Conservation (phyloP, 1,284 basidiomycete genomes). For the Irpex rosettiformis region DNA sequence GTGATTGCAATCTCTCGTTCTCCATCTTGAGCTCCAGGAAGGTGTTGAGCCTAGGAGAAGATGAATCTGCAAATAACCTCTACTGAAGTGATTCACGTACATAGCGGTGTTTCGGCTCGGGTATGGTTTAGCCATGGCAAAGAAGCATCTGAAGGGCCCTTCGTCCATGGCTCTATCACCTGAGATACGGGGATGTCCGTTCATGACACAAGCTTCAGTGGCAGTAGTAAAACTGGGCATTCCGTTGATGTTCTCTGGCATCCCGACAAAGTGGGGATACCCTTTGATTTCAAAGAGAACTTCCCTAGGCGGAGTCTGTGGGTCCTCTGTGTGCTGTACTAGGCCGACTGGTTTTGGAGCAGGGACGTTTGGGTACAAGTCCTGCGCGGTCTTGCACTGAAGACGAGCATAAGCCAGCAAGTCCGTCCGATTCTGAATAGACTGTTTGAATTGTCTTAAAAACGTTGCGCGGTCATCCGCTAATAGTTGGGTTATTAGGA, state of each 20-base stretch:
- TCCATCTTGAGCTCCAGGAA: slow-evolving; percentile 77
- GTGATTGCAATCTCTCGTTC: slow-evolving; percentile 64
- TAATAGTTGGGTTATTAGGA: not conserved
- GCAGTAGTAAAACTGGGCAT: slow-evolving; percentile 23
- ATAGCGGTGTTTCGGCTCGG: slow-evolving; percentile 70
- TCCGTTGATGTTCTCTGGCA: too few relatives aligned
- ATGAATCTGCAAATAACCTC: not conserved
- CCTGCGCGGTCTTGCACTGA: slow-evolving; percentile 38
- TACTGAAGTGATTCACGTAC: slow-evolving; percentile 35
- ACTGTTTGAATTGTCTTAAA: slow-evolving; percentile 49
- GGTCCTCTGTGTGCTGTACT: slow-evolving; percentile 17
- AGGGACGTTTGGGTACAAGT: slow-evolving; percentile 23
- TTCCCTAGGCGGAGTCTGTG: slow-evolving; percentile 35
- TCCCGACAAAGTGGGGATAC: slow-evolving; percentile 45
- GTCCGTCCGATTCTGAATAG: slow-evolving; percentile 43
- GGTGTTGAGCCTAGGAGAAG: slow-evolving; percentile 59
- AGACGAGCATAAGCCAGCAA: slow-evolving; percentile 65
- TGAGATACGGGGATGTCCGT: not conserved
- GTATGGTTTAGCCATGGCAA: slow-evolving; percentile 74
- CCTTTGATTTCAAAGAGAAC: slow-evolving; percentile 75
- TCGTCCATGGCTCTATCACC: slow-evolving; percentile 22
- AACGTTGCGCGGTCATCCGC: slow-evolving; percentile 64
- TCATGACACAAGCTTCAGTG: not conserved
- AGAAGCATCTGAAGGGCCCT: slow-evolving; percentile 52
- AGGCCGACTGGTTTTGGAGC: not conserved